phyloP scores from a whole-genome alignment of 345 rosid species.

The Lepidium aucheri region DNA sequence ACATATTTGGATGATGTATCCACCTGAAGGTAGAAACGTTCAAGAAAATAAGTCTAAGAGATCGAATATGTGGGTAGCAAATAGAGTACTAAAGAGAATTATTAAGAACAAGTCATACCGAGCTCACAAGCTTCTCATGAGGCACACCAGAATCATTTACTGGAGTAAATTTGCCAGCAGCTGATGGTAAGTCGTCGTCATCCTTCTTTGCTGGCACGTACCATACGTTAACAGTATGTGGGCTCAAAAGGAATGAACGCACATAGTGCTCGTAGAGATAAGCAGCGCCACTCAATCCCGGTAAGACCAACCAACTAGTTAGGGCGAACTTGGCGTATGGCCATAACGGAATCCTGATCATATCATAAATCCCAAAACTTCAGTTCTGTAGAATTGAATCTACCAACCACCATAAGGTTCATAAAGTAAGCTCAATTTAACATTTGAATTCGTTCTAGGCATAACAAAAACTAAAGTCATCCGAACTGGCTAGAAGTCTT shows the following conservation, averaged over 20 bases:
- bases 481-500: too few species aligned
- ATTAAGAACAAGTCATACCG: conserved; percentile 5
- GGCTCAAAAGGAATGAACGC: conserved; percentile 63
- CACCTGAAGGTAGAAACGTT: conserved; percentile 3
- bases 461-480: not conserved
- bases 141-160: conserved; percentile 28
- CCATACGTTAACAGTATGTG: conserved; percentile 54
- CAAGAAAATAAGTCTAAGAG: not conserved
- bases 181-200: conserved; percentile 60
- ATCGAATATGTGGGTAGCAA: not conserved
- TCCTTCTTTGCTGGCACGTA: conserved; percentile 64
- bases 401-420: not conserved
- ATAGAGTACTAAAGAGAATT: not conserved
- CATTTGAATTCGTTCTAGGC: not conserved
- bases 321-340: conserved; percentile 58
- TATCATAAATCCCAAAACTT: not conserved
- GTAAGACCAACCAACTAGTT: conserved; percentile 79
- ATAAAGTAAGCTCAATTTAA: not conserved
- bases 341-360: conserved; percentile 73
- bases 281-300: conserved; percentile 81
- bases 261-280: conserved; percentile 62
- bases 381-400: not conserved
- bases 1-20: conserved; percentile 26
- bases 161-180: conserved; percentile 52
- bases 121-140: conserved; percentile 42